Evolutionary conservation across 768 basidiomycete species (phyloP).

Genomic region (Lentinula raphanica): DNA sequence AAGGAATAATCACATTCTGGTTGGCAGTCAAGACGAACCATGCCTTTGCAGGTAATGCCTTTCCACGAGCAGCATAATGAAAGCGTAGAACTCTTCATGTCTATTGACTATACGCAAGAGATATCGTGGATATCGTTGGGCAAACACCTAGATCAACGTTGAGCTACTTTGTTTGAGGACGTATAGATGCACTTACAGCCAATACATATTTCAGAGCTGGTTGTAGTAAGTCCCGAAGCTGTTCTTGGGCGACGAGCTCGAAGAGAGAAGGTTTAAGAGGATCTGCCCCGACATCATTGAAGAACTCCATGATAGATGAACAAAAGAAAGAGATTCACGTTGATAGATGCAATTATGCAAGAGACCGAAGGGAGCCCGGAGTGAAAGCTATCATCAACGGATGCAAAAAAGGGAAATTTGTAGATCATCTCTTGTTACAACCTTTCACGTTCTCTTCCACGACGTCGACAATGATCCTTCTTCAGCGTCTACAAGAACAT

Average conservation of each 20-base stretch:
- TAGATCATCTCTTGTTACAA: neutral
- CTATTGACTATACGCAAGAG: constrained; percentile 85
- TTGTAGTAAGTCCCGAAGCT: constrained; percentile 85
- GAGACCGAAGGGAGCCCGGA: neutral
- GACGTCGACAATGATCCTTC: neutral
- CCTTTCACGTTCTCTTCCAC: neutral
- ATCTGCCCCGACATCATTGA: constrained; percentile 69
- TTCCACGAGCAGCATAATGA: constrained; percentile 86
- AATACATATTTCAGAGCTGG: constrained; percentile 93
- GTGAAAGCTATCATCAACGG: neutral
- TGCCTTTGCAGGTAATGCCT: constrained; percentile 84
- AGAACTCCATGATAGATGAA: constrained; percentile 63
- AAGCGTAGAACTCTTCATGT: constrained; percentile 95
- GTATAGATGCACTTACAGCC: constrained; percentile 49
- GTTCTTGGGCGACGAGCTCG: constrained; percentile 90
- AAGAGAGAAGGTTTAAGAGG: constrained; percentile 79
- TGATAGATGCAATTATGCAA: neutral
- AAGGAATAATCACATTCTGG: neutral
- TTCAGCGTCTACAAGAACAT: neutral
- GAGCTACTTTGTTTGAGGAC: neutral
- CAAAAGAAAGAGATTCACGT: neutral
- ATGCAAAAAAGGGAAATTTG: neutral
- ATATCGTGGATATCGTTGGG: constrained; percentile 91
- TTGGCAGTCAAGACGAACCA: constrained; percentile 41
- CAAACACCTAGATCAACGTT: constrained; percentile 66